These are phyloP conservation scores for Colletotrichum scovillei DNA, from an alignment of 2,329 filamentous ascomycete genomes.

Conservation along the genomic window DNA sequence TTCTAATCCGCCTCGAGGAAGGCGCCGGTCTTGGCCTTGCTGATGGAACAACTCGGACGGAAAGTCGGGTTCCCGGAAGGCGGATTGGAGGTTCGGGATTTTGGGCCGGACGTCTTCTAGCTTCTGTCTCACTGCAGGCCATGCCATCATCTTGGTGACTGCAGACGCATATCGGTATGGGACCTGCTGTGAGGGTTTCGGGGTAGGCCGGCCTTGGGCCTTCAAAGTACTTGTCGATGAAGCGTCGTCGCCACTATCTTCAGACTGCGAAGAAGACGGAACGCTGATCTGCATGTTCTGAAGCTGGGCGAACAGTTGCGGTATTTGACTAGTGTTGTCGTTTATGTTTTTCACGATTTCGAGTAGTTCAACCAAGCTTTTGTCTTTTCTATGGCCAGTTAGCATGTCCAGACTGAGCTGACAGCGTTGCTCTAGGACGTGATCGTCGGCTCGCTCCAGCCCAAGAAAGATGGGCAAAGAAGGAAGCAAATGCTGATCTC, in stretches of 20 bases:
- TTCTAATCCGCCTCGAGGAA: slow-evolving; percentile 28
- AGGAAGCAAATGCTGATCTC: background rate
- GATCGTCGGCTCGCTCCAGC: slow-evolving; percentile 3
- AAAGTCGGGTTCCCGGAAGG: slow-evolving; percentile 20
- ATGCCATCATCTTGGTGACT: slow-evolving; percentile 31
- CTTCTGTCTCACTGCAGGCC: slow-evolving; percentile 33
- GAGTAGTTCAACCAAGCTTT: slow-evolving; percentile 70
- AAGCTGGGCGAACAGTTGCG: slow-evolving; percentile 3
- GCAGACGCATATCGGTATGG: slow-evolving; percentile 28
- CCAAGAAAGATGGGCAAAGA: background rate
- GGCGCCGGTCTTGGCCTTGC: slow-evolving; percentile 5
- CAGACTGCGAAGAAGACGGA: slow-evolving; percentile 2
- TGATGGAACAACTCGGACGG: slow-evolving; percentile 22
- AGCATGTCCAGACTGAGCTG: background rate
- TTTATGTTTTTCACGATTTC: slow-evolving; percentile 66
- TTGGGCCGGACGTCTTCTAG: slow-evolving; percentile 24
- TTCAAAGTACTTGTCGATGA: slow-evolving; percentile 35
- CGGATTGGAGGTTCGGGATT: slow-evolving; percentile 13
- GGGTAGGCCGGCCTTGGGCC: slow-evolving; percentile 18
- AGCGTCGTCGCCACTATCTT: slow-evolving; percentile 17
- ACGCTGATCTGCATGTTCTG: background rate
- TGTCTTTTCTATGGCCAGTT: slow-evolving; percentile 64
- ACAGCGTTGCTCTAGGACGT: slow-evolving; percentile 14
- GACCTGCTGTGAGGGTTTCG: background rate
- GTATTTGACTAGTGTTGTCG: slow-evolving; percentile 47